Percentiles rank a stretch among this genome's conserved stretches.
Conservation (phyloP, 2,329 filamentous ascomycete species). For the Fusarium duplospermum region DNA sequence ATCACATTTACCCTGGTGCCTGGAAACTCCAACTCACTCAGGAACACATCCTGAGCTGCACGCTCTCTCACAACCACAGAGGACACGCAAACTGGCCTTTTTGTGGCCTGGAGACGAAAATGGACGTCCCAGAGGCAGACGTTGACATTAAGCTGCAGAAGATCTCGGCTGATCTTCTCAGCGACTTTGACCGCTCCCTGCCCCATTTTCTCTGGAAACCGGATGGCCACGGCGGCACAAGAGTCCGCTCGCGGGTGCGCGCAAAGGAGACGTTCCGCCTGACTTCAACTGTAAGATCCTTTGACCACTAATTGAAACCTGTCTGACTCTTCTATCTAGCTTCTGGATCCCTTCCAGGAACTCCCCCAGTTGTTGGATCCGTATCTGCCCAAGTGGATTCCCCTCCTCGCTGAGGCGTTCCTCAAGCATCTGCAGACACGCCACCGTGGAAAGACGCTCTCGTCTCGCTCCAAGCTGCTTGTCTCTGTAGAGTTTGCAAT, state of each 20-base stretch:
- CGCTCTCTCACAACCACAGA: slow-evolving; percentile 1
- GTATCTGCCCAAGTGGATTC: slow-evolving; percentile 80
- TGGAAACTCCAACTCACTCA: slow-evolving; percentile 8
- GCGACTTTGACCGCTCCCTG: slow-evolving; percentile 67
- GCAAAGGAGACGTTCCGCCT: slow-evolving; percentile 61
- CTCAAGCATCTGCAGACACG: slow-evolving; percentile 70
- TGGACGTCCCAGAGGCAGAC: slow-evolving; percentile 72
- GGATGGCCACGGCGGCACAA: slow-evolving; percentile 55
- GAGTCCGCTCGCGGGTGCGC: slow-evolving; percentile 62
- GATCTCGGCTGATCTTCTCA: slow-evolving; percentile 68
- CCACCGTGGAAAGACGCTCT: slow-evolving; percentile 53
- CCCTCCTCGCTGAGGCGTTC: slow-evolving; percentile 80
- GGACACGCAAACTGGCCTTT: neutral
- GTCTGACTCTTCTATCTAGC: slow-evolving; percentile 44
- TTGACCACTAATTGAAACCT: too few species aligned
- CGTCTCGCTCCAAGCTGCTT: slow-evolving; percentile 54
- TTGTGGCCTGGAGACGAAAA: slow-evolving; percentile 43
- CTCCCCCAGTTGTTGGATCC: slow-evolving; percentile 93
- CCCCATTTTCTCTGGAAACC: slow-evolving; percentile 64
- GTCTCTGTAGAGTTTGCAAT: slow-evolving; percentile 76
- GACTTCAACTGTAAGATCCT: slow-evolving; percentile 56
- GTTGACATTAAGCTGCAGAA: slow-evolving; percentile 72
- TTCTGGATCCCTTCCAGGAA: slow-evolving; percentile 92
- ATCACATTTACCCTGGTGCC: slow-evolving; percentile 15
- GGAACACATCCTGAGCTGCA: neutral